These are phyloP conservation scores for Exophiala sp. DNA, from an alignment of 2,329 filamentous ascomycete genomes.

Conservation along the genomic window DNA sequence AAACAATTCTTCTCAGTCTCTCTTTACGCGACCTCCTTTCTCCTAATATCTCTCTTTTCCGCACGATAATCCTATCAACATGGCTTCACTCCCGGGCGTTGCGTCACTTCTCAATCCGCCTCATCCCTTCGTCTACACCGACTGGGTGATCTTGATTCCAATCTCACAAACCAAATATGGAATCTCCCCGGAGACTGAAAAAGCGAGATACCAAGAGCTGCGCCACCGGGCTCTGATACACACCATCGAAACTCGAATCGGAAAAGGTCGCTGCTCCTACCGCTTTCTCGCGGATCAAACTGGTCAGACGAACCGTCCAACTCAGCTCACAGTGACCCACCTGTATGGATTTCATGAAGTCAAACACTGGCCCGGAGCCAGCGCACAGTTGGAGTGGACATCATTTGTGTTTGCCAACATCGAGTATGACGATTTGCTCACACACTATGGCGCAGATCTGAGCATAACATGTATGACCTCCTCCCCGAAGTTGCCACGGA, in stretches of 20 bases:
- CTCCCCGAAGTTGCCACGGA: no score
- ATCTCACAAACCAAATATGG: conserved; percentile 2
- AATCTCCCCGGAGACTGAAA: conserved; percentile 1
- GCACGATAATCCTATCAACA: background rate
- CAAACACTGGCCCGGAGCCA: conserved; percentile 18
- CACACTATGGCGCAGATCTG: background rate
- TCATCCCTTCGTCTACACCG: conserved; percentile 6
- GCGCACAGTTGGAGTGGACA: conserved; percentile 16
- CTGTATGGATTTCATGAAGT: conserved; percentile 20
- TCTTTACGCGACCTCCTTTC: no score
- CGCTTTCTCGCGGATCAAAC: conserved; percentile 1
- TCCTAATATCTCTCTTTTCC: no score
- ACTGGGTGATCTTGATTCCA: conserved; percentile 16
- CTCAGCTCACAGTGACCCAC: conserved; percentile 12
- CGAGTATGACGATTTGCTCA: conserved; percentile 10
- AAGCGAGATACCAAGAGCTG: conserved; percentile 3
- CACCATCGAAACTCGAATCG: conserved; percentile 7
- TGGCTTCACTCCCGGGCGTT: background rate
- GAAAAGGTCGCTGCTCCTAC: conserved; percentile 11
- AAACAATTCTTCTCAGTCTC: no score
- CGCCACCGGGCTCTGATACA: conserved; percentile 4
- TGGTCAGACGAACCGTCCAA: background rate
- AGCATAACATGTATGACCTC: conserved; percentile 8
- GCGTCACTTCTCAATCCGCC: conserved; percentile 11
- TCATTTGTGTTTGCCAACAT: conserved; percentile 19